These are phyloP conservation scores for Anisodus acutangulus DNA, from an alignment of 257 asterid genomes.

Conservation along the genomic window DNA sequence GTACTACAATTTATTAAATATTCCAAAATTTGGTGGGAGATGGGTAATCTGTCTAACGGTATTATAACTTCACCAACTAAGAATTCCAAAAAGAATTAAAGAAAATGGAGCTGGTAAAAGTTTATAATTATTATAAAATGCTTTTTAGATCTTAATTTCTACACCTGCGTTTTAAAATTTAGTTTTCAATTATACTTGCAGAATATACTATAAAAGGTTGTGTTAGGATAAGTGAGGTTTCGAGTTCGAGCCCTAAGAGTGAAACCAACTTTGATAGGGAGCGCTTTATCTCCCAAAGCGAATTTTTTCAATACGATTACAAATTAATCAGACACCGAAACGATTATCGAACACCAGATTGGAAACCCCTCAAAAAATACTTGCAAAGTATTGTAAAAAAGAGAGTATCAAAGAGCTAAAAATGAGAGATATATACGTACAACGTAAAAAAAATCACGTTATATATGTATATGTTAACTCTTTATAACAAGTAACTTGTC, in stretches of 20 bases:
- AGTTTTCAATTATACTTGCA: not conserved
- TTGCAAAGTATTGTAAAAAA: not conserved
- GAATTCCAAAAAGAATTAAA: not conserved
- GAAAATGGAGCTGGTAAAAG: not conserved
- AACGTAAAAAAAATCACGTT: too few relatives aligned
- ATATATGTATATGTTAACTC: too few relatives aligned
- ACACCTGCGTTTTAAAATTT: not conserved
- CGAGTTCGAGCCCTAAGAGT: not conserved
- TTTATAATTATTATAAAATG: not conserved
- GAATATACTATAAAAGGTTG: not conserved
- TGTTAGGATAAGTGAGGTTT: too few relatives aligned
- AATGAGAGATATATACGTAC: too few relatives aligned
- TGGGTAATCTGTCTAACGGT: not conserved
- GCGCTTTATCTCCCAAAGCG: not conserved
- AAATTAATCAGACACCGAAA: not conserved
- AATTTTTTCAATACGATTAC: rapidly evolving
- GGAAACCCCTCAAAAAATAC: too few relatives aligned
- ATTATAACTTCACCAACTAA: not conserved
- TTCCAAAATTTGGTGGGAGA: not conserved
- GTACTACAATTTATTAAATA: slow-evolving; percentile 3
- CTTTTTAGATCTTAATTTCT: not conserved
- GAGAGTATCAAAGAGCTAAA: not conserved
- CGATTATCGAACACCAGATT: too few relatives aligned
- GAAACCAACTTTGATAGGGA: too few relatives aligned
- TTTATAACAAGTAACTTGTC: too few relatives aligned